Base-by-base conservation (phyloP, 2,329 filamentous ascomycete species). In the Amphichorda felina region DNA sequence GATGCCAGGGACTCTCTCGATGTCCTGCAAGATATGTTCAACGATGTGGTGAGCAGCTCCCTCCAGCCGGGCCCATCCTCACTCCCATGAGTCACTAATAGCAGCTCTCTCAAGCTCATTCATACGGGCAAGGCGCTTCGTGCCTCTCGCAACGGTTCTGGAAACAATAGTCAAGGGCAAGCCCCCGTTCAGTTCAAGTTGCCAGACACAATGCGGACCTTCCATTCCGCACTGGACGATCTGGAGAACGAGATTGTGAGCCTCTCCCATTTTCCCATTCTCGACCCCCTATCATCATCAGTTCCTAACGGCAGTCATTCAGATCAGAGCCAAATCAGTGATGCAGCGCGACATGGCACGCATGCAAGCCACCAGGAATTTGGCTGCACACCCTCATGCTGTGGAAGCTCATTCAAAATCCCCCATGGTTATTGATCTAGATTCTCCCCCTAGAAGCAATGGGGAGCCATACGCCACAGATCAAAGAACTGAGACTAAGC, bases 91-190 rank as follows among this genome's bases (percentile, higher is more conserved):
- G 24, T 39, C 21, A 35, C 43, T 42, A 15, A 43, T 32, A 9
- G 11, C 33, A 28, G 18, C 26, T 19, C 30, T 16, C 16, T 13
- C 24, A 27, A 78, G 73, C 64, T 77, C 18, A 60, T 78, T 11
- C 68, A 76, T 49, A 71, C 68, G 2, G 72, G 71, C 13, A 78
- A 72, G 48, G 68, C 70, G 14, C 54, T 77, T 10, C 69, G 61
- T 33, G 55, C 64, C 2, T 64, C 63, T 26, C 55, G 57, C 21
- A 65, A 61, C 43, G 65, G 71, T 42, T 55, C 61, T 28, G 60
- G 56, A 38, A 57, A 57, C 30, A 40, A 57, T 13, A 46, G 48
- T 13, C 53, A 50, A 13, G 48, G 48, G 13, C 51, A 54, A 22
- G 49, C 49, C 41, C 49, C 45, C 27, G 51, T 46, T 47, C 59